Percentiles rank a stretch among this genome's conserved stretches.
Evolutionary conservation across 1,284 basidiomycete species (phyloP).

Genomic region (Volvariella surrecta): DNA sequence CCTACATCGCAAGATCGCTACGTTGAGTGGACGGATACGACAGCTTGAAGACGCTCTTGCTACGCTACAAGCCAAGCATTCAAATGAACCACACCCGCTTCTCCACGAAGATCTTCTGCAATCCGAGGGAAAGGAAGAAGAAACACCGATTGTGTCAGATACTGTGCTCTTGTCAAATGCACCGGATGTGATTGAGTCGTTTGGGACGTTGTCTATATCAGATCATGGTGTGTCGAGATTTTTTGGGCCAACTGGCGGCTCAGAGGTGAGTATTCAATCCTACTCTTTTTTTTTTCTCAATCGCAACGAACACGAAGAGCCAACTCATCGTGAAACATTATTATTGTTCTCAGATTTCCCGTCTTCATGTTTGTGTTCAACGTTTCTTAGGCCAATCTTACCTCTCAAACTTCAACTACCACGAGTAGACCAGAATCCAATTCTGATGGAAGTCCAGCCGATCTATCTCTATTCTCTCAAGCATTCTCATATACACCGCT

Average conservation of each 20-base stretch:
- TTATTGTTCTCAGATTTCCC: background rate
- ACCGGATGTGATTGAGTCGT: constrained; percentile 38
- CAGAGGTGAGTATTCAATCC: constrained; percentile 35
- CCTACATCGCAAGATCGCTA: constrained; percentile 54
- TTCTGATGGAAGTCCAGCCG: constrained; percentile 10
- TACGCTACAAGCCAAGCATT: constrained; percentile 38
- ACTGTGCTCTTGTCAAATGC: background rate
- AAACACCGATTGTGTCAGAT: background rate
- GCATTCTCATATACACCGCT: constrained; percentile 59
- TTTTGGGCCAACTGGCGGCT: constrained; percentile 57
- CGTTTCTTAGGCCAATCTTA: constrained; percentile 7
- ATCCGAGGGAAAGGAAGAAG: constrained; percentile 5
- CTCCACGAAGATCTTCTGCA: constrained; percentile 37
- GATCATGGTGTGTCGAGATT: constrained; percentile 53
- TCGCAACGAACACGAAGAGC: too few species aligned
- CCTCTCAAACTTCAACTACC: constrained; percentile 3
- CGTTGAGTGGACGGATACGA: constrained; percentile 53
- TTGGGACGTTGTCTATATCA: constrained; percentile 55
- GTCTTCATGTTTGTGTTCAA: constrained; percentile 1
- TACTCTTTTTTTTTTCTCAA: constrained; percentile 3
- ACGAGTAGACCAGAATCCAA: constrained; percentile 13
- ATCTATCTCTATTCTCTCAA: constrained; percentile 45
- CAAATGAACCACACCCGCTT: constrained; percentile 52
- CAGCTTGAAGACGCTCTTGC: constrained; percentile 60
- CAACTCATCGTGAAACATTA: too few species aligned